Percentiles rank a stretch among this genome's conserved stretches.
Conservation (phyloP, 2,329 filamentous ascomycete species). For the Botrytis fragariae region DNA sequence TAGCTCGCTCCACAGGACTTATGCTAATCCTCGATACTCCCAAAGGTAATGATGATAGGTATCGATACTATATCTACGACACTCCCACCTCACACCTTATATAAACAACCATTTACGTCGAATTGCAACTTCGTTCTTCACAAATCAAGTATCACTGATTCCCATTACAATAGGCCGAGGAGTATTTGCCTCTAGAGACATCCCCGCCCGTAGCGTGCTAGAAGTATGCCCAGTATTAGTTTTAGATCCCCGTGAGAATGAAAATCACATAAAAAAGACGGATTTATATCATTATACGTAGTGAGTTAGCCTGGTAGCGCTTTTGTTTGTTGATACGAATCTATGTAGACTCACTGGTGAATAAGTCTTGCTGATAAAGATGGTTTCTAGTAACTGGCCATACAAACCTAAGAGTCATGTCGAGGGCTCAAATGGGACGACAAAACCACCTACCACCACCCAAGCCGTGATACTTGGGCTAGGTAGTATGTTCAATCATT, state of each 20-base stretch:
- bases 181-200: slow-evolving; percentile 48
- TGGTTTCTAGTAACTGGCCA: slow-evolving; percentile 25
- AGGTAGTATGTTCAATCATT: slow-evolving; percentile 59
- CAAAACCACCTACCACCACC: neutral
- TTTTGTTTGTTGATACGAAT: neutral
- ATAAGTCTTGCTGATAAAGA: neutral
- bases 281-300: slow-evolving; percentile 56
- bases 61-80: neutral
- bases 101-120: neutral
- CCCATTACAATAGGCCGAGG: slow-evolving; percentile 46
- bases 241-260: slow-evolving; percentile 48
- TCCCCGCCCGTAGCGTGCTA: slow-evolving; percentile 48
- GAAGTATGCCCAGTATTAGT: slow-evolving; percentile 53
- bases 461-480: slow-evolving; percentile 49
- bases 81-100: neutral
- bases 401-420: slow-evolving; percentile 21
- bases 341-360: neutral
- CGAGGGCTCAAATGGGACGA: slow-evolving; percentile 46
- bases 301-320: slow-evolving; percentile 37
- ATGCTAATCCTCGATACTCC: slow-evolving; percentile 48
- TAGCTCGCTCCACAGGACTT: slow-evolving; percentile 45
- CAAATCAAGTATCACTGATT: neutral
- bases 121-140: neutral
- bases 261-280: slow-evolving; percentile 50
- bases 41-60: slow-evolving; percentile 44